Evolutionary conservation across 2,329 filamentous ascomycete species (phyloP), one percentile per base, ranked within the genome.

Genomic region (Colletotrichum scovillei): DNA sequence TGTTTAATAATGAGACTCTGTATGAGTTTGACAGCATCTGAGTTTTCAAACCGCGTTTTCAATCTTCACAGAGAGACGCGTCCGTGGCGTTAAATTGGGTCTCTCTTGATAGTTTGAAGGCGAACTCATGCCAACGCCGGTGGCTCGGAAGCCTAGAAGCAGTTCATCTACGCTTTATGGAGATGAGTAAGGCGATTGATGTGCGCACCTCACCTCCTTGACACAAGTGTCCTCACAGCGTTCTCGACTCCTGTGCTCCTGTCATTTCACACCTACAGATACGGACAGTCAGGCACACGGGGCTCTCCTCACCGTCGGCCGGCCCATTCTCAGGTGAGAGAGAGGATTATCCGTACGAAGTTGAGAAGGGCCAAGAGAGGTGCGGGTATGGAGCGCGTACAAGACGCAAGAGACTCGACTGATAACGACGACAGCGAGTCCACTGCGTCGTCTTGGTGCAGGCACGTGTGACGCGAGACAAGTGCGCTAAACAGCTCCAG

Each of bases 381-480:
- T 49, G 53, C 53, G 59, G 59, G 12, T 42, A 58, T 9, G 24
- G 63, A 35, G 63, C 55, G 9, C n/a, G 6, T 35, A n/a, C 28
- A 9, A 24, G 16, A 19, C 57, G 16, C 38, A 63, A 24, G n/a
- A 26, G 38, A 5, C 26, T 65, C 52, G 57, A 64, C 67, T 42
- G 65, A 53, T 42, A 62, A 57, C 63, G 32, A n/a, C 35, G 53
- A 16, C 19, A 14, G 14, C 32, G 16, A 60, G 24, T 42, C 38
- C 57, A 68, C 58, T 38, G 42, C 69, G 26, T 62, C 8, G 63
- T 63, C 64, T 71, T 63, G 69, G 56, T 67, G 42, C 42, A 62
- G 49, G 57, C 63, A 63, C 63, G 63, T 72, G 69, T 63, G 26
- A 19, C 38, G 38, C 28, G 38, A 28, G 16, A 16, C 26, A 53